A percentile compares a stretch with the other conserved stretches of the same genome.
Conservation (phyloP, 2,329 filamentous ascomycete species). For the Lachnellula willkommii region DNA sequence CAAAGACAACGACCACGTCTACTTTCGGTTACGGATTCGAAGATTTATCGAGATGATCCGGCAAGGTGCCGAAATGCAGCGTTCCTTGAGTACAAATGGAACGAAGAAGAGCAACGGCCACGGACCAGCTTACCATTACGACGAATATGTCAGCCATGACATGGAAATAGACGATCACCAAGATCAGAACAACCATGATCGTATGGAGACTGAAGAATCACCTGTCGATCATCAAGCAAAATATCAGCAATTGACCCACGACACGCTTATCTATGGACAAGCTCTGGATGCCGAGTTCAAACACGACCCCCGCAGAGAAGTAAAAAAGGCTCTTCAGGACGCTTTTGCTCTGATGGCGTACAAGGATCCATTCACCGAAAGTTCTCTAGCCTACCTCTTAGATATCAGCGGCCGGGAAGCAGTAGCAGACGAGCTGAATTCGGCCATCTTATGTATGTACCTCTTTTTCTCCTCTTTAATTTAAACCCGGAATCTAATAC, state of each 20-base stretch:
- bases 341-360: slow-evolving; percentile 90
- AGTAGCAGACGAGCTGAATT: slow-evolving; percentile 91
- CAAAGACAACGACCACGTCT: slow-evolving; percentile 72
- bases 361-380: slow-evolving; percentile 68
- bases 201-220: slow-evolving; percentile 48
- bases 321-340: slow-evolving; percentile 69
- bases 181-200: slow-evolving; percentile 39
- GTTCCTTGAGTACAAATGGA: slow-evolving; percentile 21
- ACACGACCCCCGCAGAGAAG: slow-evolving; percentile 62
- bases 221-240: slow-evolving; percentile 17
- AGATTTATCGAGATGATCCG: slow-evolving; percentile 96
- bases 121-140: slow-evolving; percentile 31
- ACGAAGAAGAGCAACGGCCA: slow-evolving; percentile 37
- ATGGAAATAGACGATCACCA: slow-evolving; percentile 54
- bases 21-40: slow-evolving; percentile 81
- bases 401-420: slow-evolving; percentile 67
- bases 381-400: slow-evolving; percentile 70
- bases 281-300: slow-evolving; percentile 72
- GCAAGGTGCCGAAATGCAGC: slow-evolving; percentile 60
- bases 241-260: slow-evolving; percentile 49
- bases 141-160: slow-evolving; percentile 32
- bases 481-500: slow-evolving; percentile 22
- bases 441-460: slow-evolving; percentile 66
- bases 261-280: slow-evolving; percentile 75
- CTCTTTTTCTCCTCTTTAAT: background rate